A percentile compares a stretch with the other conserved stretches of the same genome.
Conservation (phyloP, 805 yeast genomes). For the Saturnispora zaruensis region DNA sequence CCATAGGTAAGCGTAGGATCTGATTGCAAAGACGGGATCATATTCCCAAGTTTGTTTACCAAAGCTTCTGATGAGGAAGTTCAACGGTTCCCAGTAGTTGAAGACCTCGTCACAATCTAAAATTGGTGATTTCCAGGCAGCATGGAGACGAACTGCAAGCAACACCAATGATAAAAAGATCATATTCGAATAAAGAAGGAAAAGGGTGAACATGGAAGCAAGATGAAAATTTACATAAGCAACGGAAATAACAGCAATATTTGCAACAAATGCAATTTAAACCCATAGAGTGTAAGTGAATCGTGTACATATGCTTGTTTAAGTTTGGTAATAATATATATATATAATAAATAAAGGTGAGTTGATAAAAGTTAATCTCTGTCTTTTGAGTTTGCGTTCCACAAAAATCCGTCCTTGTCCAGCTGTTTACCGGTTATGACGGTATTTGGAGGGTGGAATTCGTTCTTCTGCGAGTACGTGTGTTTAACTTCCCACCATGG, state of each 20-base stretch:
- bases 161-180: constrained; percentile 2
- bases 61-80: constrained; percentile 64
- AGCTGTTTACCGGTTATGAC: constrained; percentile 29
- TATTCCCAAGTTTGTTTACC: constrained; percentile 97
- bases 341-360: background rate
- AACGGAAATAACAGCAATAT: too few relatives aligned
- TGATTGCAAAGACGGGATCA: constrained; percentile 78
- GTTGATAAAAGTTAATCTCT: constrained; percentile 13
- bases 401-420: constrained; percentile 24
- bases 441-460: constrained; percentile 32
- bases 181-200: background rate
- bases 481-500: constrained; percentile 52
- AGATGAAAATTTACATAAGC: background rate
- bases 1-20: constrained; percentile 74
- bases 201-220: background rate
- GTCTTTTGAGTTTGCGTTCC: constrained; percentile 27
- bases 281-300: too few relatives aligned
- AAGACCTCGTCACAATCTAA: constrained; percentile 90
- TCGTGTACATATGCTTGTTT: background rate
- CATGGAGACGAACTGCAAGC: constrained; percentile 14
- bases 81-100: constrained; percentile 93
- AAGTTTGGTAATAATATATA: background rate
- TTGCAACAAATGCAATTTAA: background rate
- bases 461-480: constrained; percentile 28
- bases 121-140: constrained; percentile 52